Base-by-base conservation (phyloP, 164 flowering plant species). In the Nymphaea thermarum region DNA sequence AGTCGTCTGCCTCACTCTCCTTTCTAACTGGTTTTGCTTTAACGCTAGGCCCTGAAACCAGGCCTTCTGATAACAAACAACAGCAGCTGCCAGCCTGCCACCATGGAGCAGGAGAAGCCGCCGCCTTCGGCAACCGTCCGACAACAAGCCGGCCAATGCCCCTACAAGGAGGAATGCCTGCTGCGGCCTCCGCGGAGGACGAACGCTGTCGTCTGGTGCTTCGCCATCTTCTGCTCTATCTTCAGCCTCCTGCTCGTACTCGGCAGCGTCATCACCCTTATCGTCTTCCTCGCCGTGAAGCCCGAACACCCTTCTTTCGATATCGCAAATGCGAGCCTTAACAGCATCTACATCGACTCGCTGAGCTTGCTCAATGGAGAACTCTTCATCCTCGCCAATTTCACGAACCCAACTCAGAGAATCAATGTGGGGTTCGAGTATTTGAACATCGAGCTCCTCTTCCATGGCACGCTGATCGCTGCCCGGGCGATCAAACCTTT, bases 331-430 rank as follows among this genome's bases (percentile, higher is more conserved):
- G 96, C 82, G 42, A 82, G 66, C 79, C 91, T 91, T 64, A 84
- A 72, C 71, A 76, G 76, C 74, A 74, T 89, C 80, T 87, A 86
- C 83, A 80, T 91, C 59, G 91, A 87, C 74, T 80, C 97, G 3
- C 80, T 86, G 0, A 81, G 80, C 74, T 83, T 79, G 70, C 74
- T 87, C 57, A 87, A 86, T n/a, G 86, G 91, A 0, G 91, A 91
- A 64, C 76, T 85, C 67, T 76, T 80, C 43, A 72, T 91, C 71
- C 79, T 86, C 0, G 95, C 87, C 43, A 89, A 89, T 60, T 86
- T 91, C 76, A 74, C 97, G 25, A 91, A 91, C 78, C 97, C 95
- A 15, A 91, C 86, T 65, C 70, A 70, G 66, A 89, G 80, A 74
- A 74, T 89, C 1, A 77, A 81, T 41, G 76, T 87, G 8, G 74